A percentile compares a stretch with the other conserved stretches of the same genome.
Conservation (phyloP, 352 stramenopile species). For the Achlya hypogyna region DNA sequence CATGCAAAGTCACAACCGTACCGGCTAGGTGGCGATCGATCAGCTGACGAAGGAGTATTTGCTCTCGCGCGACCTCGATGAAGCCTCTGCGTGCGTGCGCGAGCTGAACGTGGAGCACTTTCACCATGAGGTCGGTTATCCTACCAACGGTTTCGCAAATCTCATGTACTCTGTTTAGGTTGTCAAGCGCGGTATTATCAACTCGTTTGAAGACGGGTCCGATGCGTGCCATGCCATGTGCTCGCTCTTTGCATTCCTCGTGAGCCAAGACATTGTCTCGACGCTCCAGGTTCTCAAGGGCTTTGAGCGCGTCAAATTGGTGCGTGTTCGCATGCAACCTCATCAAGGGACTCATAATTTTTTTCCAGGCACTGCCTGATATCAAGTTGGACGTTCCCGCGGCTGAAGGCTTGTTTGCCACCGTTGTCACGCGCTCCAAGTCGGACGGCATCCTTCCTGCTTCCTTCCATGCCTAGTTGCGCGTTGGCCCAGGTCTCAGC, state of each 20-base stretch:
- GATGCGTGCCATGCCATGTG: constrained; percentile 32
- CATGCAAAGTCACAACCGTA: constrained; percentile 26
- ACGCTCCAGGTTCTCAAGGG: constrained; percentile 60
- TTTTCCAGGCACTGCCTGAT: constrained; percentile 35
- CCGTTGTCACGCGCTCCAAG: constrained; percentile 40
- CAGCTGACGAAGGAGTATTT: constrained; percentile 97
- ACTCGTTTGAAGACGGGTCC: constrained; percentile 36
- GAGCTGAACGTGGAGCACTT: constrained; percentile 95
- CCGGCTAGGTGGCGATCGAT: constrained; percentile 67
- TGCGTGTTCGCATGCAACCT: neutral
- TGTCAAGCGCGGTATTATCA: constrained; percentile 65
- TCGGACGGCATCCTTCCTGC: constrained; percentile 51
- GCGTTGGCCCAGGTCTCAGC: neutral
- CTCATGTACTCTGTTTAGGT: constrained; percentile 35
- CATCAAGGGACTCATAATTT: neutral
- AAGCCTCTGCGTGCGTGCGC: constrained; percentile 84
- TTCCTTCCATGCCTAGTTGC: neutral
- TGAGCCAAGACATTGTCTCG: constrained; percentile 38
- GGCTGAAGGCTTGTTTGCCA: constrained; percentile 36
- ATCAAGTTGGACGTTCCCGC: constrained; percentile 61
- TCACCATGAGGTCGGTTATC: constrained; percentile 88
- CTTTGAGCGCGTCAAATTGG: constrained; percentile 53
- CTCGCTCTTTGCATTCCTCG: constrained; percentile 35
- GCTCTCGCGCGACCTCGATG: constrained; percentile 90
- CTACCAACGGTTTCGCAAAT: neutral